Percentiles rank a stretch among this genome's conserved stretches.
Conservation (phyloP, 164 flowering plant genomes). For the Kalanchoe fedtschenkoi region DNA sequence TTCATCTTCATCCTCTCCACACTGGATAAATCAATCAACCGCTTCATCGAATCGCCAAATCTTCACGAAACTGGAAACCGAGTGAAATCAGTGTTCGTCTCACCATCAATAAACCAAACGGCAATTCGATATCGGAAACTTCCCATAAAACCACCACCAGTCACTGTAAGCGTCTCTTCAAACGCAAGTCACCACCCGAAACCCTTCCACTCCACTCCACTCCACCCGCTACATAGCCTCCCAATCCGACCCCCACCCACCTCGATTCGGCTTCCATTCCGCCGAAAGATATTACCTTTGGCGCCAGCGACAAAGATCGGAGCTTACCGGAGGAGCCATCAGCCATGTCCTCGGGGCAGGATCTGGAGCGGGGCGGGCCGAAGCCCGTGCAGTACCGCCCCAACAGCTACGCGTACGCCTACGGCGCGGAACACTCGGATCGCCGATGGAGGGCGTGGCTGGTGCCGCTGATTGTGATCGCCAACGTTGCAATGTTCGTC, state of each 20-base stretch:
- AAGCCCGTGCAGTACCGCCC: constrained; percentile 7
- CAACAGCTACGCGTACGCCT: constrained; percentile 14
- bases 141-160: neutral
- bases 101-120: too few relatives aligned
- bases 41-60: too few relatives aligned
- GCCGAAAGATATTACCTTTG: neutral
- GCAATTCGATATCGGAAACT: too few relatives aligned
- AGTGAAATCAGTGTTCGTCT: too few relatives aligned
- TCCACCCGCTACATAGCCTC: neutral
- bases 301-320: neutral
- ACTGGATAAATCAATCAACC: too few relatives aligned
- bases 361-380: constrained; percentile 38
- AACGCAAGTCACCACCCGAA: neutral
- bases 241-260: neutral
- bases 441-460: constrained; percentile 68
- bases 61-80: too few relatives aligned
- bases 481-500: constrained; percentile 54
- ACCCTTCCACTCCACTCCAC: too few relatives aligned
- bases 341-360: constrained; percentile 13
- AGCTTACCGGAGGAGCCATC: neutral
- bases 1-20: too few relatives aligned
- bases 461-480: constrained; percentile 57
- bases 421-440: constrained; percentile 21
- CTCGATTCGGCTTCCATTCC: neutral
- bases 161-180: neutral